Conservation (phyloP, 2,329 filamentous ascomycete species). For the Xylaria sp. region DNA sequence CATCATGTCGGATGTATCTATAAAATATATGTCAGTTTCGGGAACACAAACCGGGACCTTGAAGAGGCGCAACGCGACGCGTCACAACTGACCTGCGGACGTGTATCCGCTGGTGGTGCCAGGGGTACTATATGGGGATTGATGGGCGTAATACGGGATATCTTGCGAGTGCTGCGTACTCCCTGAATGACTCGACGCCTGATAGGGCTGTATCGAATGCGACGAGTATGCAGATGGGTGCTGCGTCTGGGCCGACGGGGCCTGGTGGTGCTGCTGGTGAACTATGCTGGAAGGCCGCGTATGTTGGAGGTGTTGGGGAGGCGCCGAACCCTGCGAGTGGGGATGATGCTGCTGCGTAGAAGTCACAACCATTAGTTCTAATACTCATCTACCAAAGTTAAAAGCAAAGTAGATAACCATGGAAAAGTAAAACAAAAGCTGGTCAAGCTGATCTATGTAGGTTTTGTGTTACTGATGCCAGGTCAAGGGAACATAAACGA, state of each 20-base stretch:
- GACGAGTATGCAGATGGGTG: conserved; percentile 73
- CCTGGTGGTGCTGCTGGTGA: conserved; percentile 74
- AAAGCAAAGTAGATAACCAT: conserved; percentile 46
- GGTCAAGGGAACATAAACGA: conserved; percentile 50
- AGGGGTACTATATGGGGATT: conserved; percentile 82
- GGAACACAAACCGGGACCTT: conserved; percentile 7
- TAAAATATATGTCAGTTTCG: conserved; percentile 29
- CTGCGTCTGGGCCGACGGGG: conserved; percentile 63
- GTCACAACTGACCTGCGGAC: conserved; percentile 73
- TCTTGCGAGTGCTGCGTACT: conserved; percentile 70
- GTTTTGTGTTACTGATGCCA: conserved; percentile 55
- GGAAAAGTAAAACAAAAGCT: conserved; percentile 45
- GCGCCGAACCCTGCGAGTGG: conserved; percentile 73
- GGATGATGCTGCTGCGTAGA: conserved; percentile 78
- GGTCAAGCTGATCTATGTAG: conserved; percentile 53
- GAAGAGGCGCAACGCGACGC: conserved; percentile 23
- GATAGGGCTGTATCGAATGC: conserved; percentile 72
- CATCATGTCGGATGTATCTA: conserved; percentile 70
- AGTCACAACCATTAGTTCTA: conserved; percentile 64
- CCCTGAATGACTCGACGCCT: conserved; percentile 66
- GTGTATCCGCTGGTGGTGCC: conserved; percentile 84
- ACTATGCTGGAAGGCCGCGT: conserved; percentile 74
- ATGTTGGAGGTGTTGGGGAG: conserved; percentile 69
- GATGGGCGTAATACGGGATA: conserved; percentile 77
- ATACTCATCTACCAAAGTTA: conserved; percentile 38